phyloP scores from a whole-genome alignment of 768 basidiomycete genomes.

The Amanita brunnescens region DNA sequence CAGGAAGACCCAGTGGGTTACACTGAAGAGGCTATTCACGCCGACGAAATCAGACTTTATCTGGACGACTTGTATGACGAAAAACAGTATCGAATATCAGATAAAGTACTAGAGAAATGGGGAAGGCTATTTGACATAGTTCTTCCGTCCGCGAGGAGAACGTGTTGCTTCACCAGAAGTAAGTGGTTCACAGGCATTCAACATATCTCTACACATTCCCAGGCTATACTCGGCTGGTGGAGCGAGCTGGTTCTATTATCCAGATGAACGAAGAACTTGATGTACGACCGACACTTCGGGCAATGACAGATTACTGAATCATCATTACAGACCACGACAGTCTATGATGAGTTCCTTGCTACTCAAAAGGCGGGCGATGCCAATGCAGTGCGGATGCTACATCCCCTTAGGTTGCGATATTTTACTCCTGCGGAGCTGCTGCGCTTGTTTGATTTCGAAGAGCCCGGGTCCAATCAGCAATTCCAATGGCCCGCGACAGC shows the following conservation, averaged over 20 bases:
- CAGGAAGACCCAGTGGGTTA: neutral
- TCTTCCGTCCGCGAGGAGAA: constrained; percentile 46
- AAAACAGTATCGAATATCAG: constrained; percentile 36
- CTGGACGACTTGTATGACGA: constrained; percentile 24
- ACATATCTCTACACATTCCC: neutral
- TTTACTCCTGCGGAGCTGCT: constrained; percentile 69
- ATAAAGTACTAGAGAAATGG: constrained; percentile 63
- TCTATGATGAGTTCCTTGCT: constrained; percentile 47
- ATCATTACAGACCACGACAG: constrained; percentile 42
- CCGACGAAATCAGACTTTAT: constrained; percentile 28
- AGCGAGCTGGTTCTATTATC: constrained; percentile 69
- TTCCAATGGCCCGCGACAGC: constrained; percentile 67
- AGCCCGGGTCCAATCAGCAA: constrained; percentile 9
- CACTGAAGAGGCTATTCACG: neutral
- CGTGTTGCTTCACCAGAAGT: constrained; percentile 83
- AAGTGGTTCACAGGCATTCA: neutral
- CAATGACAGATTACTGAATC: neutral
- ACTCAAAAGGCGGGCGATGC: constrained; percentile 30
- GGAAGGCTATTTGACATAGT: constrained; percentile 78
- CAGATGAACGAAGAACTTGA: constrained; percentile 62
- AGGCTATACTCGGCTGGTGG: constrained; percentile 74
- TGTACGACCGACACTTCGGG: constrained; percentile 26
- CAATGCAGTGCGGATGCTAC: constrained; percentile 45
- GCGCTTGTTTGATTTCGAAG: constrained; percentile 54
- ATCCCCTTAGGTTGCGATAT: constrained; percentile 59